These are phyloP conservation scores for Ophiocordyceps sinensis DNA, from an alignment of 2,329 filamentous ascomycete genomes.

Conservation along the genomic window DNA sequence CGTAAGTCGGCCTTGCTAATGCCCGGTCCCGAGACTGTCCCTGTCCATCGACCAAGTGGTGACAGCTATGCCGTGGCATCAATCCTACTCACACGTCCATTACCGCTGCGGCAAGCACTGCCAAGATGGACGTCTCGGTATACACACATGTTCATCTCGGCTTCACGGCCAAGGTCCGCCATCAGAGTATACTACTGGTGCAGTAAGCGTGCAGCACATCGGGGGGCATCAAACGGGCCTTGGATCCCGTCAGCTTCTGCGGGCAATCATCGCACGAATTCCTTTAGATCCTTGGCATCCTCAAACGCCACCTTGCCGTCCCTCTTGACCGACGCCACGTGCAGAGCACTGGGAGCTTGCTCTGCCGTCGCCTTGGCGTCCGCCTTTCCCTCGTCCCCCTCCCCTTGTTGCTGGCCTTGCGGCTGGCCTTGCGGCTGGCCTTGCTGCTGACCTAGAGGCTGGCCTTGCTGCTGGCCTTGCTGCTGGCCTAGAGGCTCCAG, in stretches of 20 bases:
- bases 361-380: constrained; percentile 13
- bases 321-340: constrained; percentile 39
- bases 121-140: no score
- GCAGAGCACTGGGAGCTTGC: constrained; percentile 29
- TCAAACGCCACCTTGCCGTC: constrained; percentile 56
- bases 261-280: constrained; percentile 30
- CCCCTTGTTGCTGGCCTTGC: constrained; percentile 15
- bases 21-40: no score
- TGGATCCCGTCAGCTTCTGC: not conserved
- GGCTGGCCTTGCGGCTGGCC: no score
- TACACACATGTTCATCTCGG: no score
- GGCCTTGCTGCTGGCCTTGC: constrained; percentile 15
- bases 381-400: constrained; percentile 1
- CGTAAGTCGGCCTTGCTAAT: no score
- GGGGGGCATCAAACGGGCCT: not conserved
- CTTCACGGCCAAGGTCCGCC: no score
- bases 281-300: constrained; percentile 41
- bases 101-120: not conserved
- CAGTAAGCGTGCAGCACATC: not conserved
- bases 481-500: constrained; percentile 29
- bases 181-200: not conserved
- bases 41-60: no score
- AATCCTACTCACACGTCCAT: not conserved
- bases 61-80: no score
- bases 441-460: constrained; percentile 21